A percentile compares a stretch with the other conserved stretches of the same genome.
Conservation (phyloP, 1,139 yeast genomes). For the Kodamaea plutei region DNA sequence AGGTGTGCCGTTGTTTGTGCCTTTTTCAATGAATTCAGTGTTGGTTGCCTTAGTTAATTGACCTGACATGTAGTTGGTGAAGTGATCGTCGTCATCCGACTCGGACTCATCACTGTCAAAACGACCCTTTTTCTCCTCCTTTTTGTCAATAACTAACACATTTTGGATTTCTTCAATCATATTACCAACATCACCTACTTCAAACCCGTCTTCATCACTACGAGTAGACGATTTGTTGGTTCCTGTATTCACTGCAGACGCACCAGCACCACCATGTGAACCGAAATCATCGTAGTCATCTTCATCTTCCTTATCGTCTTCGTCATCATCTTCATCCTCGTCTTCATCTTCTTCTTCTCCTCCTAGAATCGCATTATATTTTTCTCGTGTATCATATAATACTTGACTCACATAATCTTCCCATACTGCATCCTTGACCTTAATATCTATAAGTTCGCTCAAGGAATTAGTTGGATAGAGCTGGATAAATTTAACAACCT, state of each 20-base stretch:
- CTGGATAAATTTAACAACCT: slow-evolving; percentile 89
- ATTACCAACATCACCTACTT: slow-evolving; percentile 6
- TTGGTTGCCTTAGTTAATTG: slow-evolving; percentile 65
- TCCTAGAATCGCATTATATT: slow-evolving; percentile 92
- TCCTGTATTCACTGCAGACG: not conserved
- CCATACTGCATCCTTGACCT: slow-evolving; percentile 68
- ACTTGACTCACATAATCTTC: slow-evolving; percentile 78
- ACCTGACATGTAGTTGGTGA: slow-evolving; percentile 80
- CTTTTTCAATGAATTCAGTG: slow-evolving; percentile 29
- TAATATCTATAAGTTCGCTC: slow-evolving; percentile 56
- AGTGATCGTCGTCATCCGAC: slow-evolving; percentile 37
- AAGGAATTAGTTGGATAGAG: slow-evolving; percentile 60
- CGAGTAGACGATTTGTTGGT: slow-evolving; percentile 1
- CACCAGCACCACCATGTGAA: not conserved
- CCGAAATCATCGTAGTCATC: slow-evolving; percentile 32
- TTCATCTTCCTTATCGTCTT: slow-evolving; percentile 23
- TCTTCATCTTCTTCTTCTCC: slow-evolving; percentile 50
- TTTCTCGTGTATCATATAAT: slow-evolving; percentile 83
- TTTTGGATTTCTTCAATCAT: slow-evolving; percentile 7
- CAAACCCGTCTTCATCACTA: slow-evolving; percentile 7
- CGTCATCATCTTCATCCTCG: slow-evolving; percentile 34
- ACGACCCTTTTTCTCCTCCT: slow-evolving; percentile 8
- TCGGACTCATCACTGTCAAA: slow-evolving; percentile 22
- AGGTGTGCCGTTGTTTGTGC: slow-evolving; percentile 1
- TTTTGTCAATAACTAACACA: slow-evolving; percentile 5